These are phyloP conservation scores for Agrocybe pediades DNA, from an alignment of 768 basidiomycete genomes.

Conservation along the genomic window DNA sequence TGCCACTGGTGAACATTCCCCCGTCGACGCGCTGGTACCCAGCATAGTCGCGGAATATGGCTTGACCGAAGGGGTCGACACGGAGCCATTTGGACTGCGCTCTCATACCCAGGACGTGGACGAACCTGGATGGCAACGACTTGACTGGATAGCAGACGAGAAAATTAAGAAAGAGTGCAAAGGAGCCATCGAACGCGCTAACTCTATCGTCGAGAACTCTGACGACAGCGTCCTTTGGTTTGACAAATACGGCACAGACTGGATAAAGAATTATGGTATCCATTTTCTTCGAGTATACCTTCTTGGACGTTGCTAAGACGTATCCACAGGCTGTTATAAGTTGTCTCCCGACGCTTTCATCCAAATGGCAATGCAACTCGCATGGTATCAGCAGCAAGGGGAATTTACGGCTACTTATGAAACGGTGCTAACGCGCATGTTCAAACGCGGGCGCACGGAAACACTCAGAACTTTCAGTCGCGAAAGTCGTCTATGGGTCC, in stretches of 20 bases:
- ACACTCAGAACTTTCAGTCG: constrained; percentile 76
- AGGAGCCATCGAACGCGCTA: constrained; percentile 58
- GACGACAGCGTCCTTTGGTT: constrained; percentile 87
- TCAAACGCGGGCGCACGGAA: constrained; percentile 87
- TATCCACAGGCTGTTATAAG: constrained; percentile 29
- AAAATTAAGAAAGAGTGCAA: constrained; percentile 55
- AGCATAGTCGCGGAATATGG: constrained; percentile 86
- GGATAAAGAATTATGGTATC: constrained; percentile 80
- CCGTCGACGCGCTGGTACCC: constrained; percentile 88
- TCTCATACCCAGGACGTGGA: constrained; percentile 10
- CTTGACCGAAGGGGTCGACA: constrained; percentile 67
- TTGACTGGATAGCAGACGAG: constrained; percentile 78
- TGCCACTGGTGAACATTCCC: constrained; percentile 88
- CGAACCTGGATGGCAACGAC: constrained; percentile 50
- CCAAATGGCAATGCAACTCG: constrained; percentile 90
- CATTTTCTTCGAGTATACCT: not conserved
- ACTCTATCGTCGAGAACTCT: constrained; percentile 68
- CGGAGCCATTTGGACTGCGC: constrained; percentile 36
- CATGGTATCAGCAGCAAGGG: constrained; percentile 81
- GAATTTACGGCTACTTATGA: constrained; percentile 90
- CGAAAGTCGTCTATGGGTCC: constrained; percentile 77
- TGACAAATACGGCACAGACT: constrained; percentile 78
- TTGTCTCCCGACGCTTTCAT: constrained; percentile 81
- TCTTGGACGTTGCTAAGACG: not conserved
- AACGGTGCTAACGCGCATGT: constrained; percentile 86